These are phyloP conservation scores for Nicotiana noctiflora DNA, from an alignment of 257 asterid species.

Conservation along the genomic window DNA sequence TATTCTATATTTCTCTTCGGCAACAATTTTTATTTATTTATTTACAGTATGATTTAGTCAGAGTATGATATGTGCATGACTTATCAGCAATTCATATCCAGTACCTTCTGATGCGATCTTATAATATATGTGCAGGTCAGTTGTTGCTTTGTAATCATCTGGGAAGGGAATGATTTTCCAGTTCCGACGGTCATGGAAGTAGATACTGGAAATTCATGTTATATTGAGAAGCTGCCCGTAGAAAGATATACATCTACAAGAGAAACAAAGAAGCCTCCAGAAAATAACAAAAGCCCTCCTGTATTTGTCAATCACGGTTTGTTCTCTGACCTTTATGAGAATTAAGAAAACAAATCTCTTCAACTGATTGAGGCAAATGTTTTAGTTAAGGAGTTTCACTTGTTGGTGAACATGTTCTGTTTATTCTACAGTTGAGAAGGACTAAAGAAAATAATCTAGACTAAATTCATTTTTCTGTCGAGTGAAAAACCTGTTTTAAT, in stretches of 20 bases:
- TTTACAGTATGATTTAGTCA: background rate
- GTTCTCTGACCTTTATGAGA: constrained; percentile 7
- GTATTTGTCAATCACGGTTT: constrained; percentile 64
- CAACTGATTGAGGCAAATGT: background rate
- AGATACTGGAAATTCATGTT: constrained; percentile 29
- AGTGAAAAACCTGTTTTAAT: background rate
- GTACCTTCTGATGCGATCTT: constrained; percentile 9
- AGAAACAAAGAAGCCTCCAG: constrained; percentile 41
- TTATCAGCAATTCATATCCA: background rate
- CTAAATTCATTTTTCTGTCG: background rate
- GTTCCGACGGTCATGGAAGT: constrained; percentile 36
- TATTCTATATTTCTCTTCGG: background rate
- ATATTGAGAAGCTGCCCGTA: constrained; percentile 41
- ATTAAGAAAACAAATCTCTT: background rate
- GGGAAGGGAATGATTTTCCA: constrained; percentile 47
- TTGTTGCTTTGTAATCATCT: background rate
- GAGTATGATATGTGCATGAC: background rate
- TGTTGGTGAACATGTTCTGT: background rate
- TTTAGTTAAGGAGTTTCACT: background rate
- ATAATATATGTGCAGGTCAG: constrained; percentile 14
- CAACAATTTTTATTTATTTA: background rate
- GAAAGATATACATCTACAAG: constrained; percentile 33
- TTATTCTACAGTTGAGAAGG: background rate
- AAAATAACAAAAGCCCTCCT: constrained; percentile 26
- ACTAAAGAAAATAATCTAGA: background rate